Conservation (phyloP, 2,329 filamentous ascomycete species). For the Periconia sp. region DNA sequence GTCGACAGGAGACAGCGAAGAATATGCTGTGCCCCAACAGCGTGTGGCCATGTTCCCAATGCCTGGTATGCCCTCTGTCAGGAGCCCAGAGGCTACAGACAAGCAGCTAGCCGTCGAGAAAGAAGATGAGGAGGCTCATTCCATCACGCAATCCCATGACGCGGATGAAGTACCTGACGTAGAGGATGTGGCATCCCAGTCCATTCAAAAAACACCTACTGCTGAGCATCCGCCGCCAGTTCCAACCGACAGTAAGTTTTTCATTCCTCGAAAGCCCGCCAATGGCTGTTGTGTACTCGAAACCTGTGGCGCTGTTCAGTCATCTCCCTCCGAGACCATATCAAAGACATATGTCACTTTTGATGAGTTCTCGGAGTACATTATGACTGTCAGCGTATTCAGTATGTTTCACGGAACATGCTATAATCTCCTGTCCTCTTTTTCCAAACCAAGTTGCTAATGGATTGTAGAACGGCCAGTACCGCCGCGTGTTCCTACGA, state of each 20-base stretch:
- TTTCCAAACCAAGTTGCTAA: conserved; percentile 20
- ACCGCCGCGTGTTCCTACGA: conserved; percentile 31
- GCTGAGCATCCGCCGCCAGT: conserved; percentile 49
- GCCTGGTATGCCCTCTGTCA: conserved; percentile 70
- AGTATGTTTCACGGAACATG: conserved; percentile 37
- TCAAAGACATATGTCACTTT: conserved; percentile 41
- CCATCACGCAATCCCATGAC: conserved; percentile 50
- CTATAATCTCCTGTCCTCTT: neutral
- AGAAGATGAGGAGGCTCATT: conserved; percentile 53
- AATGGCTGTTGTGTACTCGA: conserved; percentile 19
- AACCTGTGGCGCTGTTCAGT: conserved; percentile 28
- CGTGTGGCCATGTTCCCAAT: conserved; percentile 66
- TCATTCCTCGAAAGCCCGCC: conserved; percentile 46
- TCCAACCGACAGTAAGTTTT: conserved; percentile 59
- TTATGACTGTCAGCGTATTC: conserved; percentile 46
- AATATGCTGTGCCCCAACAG: conserved; percentile 38
- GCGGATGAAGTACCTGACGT: conserved; percentile 60
- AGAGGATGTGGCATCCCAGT: conserved; percentile 57
- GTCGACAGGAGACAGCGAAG: conserved; percentile 44
- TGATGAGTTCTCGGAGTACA: conserved; percentile 43
- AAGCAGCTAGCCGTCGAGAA: conserved; percentile 56
- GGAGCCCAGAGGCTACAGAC: conserved; percentile 55
- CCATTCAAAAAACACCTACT: conserved; percentile 48
- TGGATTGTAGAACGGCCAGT: conserved; percentile 48
- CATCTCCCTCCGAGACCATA: conserved; percentile 33